phyloP scores from a whole-genome alignment of 148 eudicot genomes.

The Camellia lanceoleosa region DNA sequence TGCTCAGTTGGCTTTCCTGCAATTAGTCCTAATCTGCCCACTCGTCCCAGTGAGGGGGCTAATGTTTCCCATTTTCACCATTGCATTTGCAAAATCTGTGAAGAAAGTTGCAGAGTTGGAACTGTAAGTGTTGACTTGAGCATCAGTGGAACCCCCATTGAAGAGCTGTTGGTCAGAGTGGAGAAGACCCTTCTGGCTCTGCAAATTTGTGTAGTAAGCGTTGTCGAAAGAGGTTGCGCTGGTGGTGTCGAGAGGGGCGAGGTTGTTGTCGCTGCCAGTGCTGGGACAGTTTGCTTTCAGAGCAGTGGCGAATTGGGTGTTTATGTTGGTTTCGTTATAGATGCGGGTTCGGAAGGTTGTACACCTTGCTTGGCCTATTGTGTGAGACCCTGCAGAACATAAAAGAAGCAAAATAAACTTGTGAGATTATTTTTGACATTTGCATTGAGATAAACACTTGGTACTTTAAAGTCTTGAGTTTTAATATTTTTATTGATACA shows the following conservation, averaged over 20 bases:
- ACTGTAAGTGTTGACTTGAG: conserved; percentile 37
- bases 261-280: conserved; percentile 41
- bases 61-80: conserved; percentile 64
- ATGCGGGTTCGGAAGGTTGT: conserved; percentile 40
- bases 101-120: conserved; percentile 25
- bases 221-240: conserved; percentile 40
- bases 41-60: conserved; percentile 54
- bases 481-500: too few relatives aligned
- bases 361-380: conserved; percentile 72
- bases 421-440: neutral
- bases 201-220: conserved; percentile 48
- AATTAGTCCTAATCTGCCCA: conserved; percentile 59
- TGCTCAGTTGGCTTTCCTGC: conserved; percentile 40
- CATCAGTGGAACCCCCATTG: conserved; percentile 50
- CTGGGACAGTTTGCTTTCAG: conserved; percentile 43
- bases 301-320: conserved; percentile 42
- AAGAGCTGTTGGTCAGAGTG: conserved; percentile 77
- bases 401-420: neutral
- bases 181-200: conserved; percentile 48
- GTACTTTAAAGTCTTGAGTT: too few relatives aligned
- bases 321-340: conserved; percentile 62
- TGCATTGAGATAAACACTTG: too few relatives aligned
- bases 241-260: conserved; percentile 44
- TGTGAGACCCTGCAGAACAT: conserved; percentile 46
- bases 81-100: conserved; percentile 44